Conservation (phyloP, 148 eudicot species). For the Camellia lanceoleosa region DNA sequence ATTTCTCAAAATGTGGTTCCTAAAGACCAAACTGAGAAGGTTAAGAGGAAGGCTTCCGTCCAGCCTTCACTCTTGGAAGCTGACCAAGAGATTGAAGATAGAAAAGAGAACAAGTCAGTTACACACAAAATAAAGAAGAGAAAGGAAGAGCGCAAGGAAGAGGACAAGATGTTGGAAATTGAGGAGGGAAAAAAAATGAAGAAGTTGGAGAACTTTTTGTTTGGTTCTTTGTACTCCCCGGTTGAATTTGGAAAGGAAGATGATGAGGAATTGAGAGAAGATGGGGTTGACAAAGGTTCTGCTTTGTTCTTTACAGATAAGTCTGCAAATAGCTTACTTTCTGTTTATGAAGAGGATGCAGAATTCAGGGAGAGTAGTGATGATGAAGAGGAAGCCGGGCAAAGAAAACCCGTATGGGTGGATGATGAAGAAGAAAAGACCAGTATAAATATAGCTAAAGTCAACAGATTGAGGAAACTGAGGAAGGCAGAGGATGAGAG, state of each 20-base stretch:
- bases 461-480: conserved; percentile 73
- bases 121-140: conserved; percentile 36
- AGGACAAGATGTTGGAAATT: conserved; percentile 26
- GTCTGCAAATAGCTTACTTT: conserved; percentile 37
- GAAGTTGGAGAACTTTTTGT: conserved; percentile 57
- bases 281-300: conserved; percentile 35
- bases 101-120: conserved; percentile 21
- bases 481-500: conserved; percentile 85
- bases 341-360: conserved; percentile 51
- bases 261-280: conserved; percentile 30
- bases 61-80: conserved; percentile 31
- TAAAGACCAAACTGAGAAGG: conserved; percentile 42
- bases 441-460: conserved; percentile 63
- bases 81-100: conserved; percentile 29
- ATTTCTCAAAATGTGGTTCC: conserved; percentile 64
- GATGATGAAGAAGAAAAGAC: conserved; percentile 81
- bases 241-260: conserved; percentile 63
- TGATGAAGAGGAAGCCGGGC: conserved; percentile 32
- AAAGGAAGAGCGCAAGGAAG: conserved; percentile 44
- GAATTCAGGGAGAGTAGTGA: conserved; percentile 21
- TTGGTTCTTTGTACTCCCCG: conserved; percentile 69
- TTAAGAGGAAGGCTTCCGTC: conserved; percentile 40
- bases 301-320: conserved; percentile 57
- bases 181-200: conserved; percentile 63
- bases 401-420: conserved; percentile 80